Evolutionary conservation across 352 stramenopile species (phyloP).

Genomic region (Phytophthora quininea): DNA sequence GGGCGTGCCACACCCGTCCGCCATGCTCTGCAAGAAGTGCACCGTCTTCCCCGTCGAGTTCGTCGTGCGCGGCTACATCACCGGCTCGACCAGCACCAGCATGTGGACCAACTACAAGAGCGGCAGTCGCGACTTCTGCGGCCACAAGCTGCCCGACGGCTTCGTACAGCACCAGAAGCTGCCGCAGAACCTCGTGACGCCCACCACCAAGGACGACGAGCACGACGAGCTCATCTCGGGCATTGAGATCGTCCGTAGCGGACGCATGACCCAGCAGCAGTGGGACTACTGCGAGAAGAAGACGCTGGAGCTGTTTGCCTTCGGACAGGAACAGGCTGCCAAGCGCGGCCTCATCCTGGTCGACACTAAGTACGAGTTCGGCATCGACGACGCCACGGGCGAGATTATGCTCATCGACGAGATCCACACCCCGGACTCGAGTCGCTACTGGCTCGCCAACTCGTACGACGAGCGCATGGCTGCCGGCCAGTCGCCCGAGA

Average conservation of each 20-base stretch:
- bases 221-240: slow-evolving; percentile 98
- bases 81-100: slow-evolving; percentile 97
- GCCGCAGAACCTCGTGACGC: slow-evolving; percentile 94
- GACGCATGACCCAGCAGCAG: slow-evolving; percentile 96
- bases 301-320: slow-evolving; percentile 92
- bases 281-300: slow-evolving; percentile 96
- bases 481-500: slow-evolving; percentile 93
- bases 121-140: slow-evolving; percentile 96
- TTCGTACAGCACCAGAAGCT: slow-evolving; percentile 98
- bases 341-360: slow-evolving; percentile 97
- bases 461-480: slow-evolving; percentile 92
- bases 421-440: slow-evolving; percentile 99
- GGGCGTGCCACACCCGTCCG: slow-evolving; percentile 93
- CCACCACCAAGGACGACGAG: slow-evolving; percentile 98
- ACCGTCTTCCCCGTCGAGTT: slow-evolving; percentile 98
- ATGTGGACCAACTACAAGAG: slow-evolving; percentile 99
- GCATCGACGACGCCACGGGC: slow-evolving; percentile 72
- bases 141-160: slow-evolving; percentile 93
- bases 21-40: slow-evolving; percentile 96
- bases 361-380: slow-evolving; percentile 98
- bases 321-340: slow-evolving; percentile 92
- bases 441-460: slow-evolving; percentile 92
- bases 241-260: slow-evolving; percentile 91
- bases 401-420: slow-evolving; percentile 98
- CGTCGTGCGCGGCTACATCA: slow-evolving; percentile 97